Evolutionary conservation across 169 alveolate genomes (phyloP).

Genomic region (Toxoplasma gondii): DNA sequence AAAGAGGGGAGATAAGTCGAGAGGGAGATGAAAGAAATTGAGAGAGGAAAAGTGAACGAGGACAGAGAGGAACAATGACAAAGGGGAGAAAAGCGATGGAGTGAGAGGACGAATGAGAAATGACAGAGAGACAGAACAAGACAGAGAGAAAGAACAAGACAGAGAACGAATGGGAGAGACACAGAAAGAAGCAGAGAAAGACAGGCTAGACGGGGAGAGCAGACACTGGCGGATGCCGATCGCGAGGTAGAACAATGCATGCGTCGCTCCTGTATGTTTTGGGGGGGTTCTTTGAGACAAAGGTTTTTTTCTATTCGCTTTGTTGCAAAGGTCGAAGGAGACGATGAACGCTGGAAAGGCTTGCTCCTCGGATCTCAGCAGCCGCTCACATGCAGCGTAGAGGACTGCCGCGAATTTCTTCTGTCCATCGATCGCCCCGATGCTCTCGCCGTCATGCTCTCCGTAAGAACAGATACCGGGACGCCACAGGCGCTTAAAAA

Average conservation of each 20-base stretch:
- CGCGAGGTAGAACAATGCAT: too few species aligned
- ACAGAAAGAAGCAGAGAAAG: too few species aligned
- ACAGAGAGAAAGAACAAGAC: background rate
- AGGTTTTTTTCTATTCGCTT: background rate
- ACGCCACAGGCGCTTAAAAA: background rate
- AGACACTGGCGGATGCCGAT: too few species aligned
- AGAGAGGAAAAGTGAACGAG: background rate
- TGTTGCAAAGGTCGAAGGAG: slow-evolving; percentile 50
- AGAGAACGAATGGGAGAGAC: background rate
- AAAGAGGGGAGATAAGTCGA: too few species aligned
- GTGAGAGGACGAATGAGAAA: too few species aligned
- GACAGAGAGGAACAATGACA: too few species aligned
- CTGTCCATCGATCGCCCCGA: slow-evolving; percentile 48
- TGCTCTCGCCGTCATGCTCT: slow-evolving; percentile 51
- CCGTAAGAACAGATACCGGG: background rate
- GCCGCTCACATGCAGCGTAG: slow-evolving; percentile 57
- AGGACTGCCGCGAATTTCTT: slow-evolving; percentile 62
- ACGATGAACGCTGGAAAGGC: slow-evolving; percentile 57
- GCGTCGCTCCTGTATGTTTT: too few species aligned
- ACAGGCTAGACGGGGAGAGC: too few species aligned
- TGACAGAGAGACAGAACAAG: too few species aligned
- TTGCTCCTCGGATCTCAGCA: slow-evolving; percentile 7
- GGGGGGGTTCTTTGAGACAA: background rate
- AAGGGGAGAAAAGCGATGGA: too few species aligned
- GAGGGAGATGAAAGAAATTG: background rate